Evolutionary conservation across 371 early-diverging fungal species (phyloP), one percentile per base, ranked within the genome.

Genomic region (Mucor sp.): DNA sequence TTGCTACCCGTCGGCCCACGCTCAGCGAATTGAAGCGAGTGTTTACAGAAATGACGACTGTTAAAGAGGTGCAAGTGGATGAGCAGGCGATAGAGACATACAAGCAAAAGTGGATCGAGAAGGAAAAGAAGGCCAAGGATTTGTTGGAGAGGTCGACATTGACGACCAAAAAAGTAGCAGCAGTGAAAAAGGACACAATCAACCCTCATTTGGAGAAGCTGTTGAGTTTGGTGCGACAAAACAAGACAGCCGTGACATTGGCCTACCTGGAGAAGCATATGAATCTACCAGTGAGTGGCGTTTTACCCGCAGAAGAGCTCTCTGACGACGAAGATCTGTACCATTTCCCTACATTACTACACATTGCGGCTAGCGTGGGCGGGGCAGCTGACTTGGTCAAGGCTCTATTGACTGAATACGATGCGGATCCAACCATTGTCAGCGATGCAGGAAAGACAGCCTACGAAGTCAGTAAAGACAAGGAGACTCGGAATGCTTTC

Each of bases 401-500:
- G 7, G 74, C 72, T 6, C 75, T 97, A 3, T 75, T 97, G 41
- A 83, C 86, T 8, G 72, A 84, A n/a, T 90, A 91, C 50, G 43
- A 74, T 21, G 95, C 90, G 0, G 93, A 96, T 67, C 96, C 96
- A 0, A 94, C 95, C 0, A 71, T 90, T 4, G 79, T 87, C 15
- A 86, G 80, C 37, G 73, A 82, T 5, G 79, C 78, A 7, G 87
- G 89, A 19, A 84, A 86, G 62, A 90, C 91, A 9, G 90, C 97
- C 0, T 97, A 95, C 68, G 94, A 95, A 41, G 79, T 95, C 6
- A 85, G 93, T 9, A 87, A 82, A 48, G 87, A 89, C 73, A 93
- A 93, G 63, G 83, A 85, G 17, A 89, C 90, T 0, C 82, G 95
- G 11, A 94, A 95, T 71, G 89, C 85, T 0, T 96, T 96, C 74